These are phyloP conservation scores for Pseudoneurospora amorphoporcata DNA, from an alignment of 495 filamentous ascomycete species.

Conservation along the genomic window DNA sequence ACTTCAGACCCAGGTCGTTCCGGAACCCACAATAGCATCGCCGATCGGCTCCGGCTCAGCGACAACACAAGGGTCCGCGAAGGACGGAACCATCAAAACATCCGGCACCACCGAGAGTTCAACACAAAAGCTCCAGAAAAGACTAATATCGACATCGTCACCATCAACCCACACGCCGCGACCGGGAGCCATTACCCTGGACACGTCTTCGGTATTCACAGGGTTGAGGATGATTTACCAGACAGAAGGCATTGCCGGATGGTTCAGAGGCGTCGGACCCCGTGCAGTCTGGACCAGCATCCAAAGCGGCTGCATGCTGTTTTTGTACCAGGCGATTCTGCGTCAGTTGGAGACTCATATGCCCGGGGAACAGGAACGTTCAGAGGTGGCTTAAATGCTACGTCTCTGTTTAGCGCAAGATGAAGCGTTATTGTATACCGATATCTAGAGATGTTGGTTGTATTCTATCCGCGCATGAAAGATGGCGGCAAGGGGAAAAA, in stretches of 20 bases:
- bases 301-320: constrained; percentile 93
- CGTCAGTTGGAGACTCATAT: constrained; percentile 54
- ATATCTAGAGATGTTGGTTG: constrained; percentile 11
- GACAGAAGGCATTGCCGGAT: constrained; percentile 76
- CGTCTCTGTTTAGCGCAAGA: constrained; percentile 12
- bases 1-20: constrained; percentile 86
- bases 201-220: constrained; percentile 79
- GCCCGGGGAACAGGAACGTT: constrained; percentile 21
- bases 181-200: constrained; percentile 62
- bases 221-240: constrained; percentile 80
- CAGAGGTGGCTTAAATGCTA: neutral
- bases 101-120: constrained; percentile 8
- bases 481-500: neutral
- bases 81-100: constrained; percentile 9
- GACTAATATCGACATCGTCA: constrained; percentile 75
- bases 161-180: constrained; percentile 68
- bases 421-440: constrained; percentile 9
- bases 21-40: constrained; percentile 8
- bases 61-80: neutral
- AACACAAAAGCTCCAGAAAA: constrained; percentile 36
- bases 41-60: neutral
- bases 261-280: constrained; percentile 92
- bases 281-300: constrained; percentile 95
- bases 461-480: constrained; percentile 10
- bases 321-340: constrained; percentile 84